Conservation (phyloP, 2,329 filamentous ascomycete species). For the Cordyceps cateniannulata region DNA sequence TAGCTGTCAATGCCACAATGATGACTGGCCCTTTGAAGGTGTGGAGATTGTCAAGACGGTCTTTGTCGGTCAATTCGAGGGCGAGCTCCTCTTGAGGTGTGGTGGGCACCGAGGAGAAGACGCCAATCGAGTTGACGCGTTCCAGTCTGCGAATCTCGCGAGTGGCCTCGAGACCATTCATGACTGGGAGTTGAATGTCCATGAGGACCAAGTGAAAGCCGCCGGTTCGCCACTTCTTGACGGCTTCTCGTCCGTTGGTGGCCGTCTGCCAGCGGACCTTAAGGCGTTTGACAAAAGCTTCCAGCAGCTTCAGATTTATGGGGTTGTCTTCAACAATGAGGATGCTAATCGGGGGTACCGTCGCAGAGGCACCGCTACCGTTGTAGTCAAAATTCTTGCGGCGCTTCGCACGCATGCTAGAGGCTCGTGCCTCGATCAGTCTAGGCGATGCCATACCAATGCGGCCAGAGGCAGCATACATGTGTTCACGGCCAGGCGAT, state of each 20-base stretch:
- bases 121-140: constrained; percentile 84
- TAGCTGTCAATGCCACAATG: constrained; percentile 93
- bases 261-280: constrained; percentile 98
- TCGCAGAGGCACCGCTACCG: constrained; percentile 62
- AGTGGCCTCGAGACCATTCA: constrained; percentile 92
- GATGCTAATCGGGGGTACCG: constrained; percentile 92
- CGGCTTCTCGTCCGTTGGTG: constrained; percentile 88
- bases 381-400: constrained; percentile 38
- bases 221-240: constrained; percentile 85
- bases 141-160: constrained; percentile 90
- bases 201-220: constrained; percentile 96
- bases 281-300: constrained; percentile 90
- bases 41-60: constrained; percentile 59
- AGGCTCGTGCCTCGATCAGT: constrained; percentile 41
- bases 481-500: constrained; percentile 45
- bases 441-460: constrained; percentile 48
- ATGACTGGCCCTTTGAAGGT: constrained; percentile 96
- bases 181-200: constrained; percentile 96
- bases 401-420: constrained; percentile 42
- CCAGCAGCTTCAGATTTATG: constrained; percentile 89
- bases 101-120: constrained; percentile 66
- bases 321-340: constrained; percentile 98
- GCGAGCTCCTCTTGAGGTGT: constrained; percentile 42
- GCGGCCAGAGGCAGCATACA: constrained; percentile 35
- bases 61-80: constrained; percentile 52